Evolutionary conservation across 2,329 filamentous ascomycete species (phyloP).

Genomic region (Fusarium transvaalense): DNA sequence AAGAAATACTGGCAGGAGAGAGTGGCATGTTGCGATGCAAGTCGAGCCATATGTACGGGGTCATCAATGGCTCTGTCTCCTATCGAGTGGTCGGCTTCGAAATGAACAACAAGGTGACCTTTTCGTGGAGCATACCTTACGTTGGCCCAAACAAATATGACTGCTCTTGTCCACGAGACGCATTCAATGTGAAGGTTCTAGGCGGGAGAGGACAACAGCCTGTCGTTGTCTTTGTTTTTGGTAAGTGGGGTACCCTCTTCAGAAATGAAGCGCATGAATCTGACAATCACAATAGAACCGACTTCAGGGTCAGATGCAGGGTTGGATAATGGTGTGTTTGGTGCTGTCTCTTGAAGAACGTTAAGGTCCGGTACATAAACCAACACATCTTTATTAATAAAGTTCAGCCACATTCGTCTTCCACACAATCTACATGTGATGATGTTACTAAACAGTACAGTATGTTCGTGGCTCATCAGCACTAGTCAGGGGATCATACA

Average conservation of each 20-base stretch:
- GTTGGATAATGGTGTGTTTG: slow-evolving; percentile 3
- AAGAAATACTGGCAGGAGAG: slow-evolving; percentile 18
- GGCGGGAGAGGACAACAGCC: slow-evolving; percentile 16
- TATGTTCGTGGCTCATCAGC: background rate
- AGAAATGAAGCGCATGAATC: background rate
- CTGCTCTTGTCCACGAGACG: background rate
- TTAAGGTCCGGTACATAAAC: background rate
- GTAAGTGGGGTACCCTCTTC: background rate
- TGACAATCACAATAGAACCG: slow-evolving; percentile 1
- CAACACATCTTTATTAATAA: too few relatives aligned
- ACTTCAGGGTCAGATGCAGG: background rate
- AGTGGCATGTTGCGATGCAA: slow-evolving; percentile 29
- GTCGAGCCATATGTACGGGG: slow-evolving; percentile 6
- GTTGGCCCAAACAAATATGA: slow-evolving; percentile 16
- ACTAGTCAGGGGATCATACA: background rate
- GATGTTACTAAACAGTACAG: background rate
- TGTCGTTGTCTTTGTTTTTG: slow-evolving; percentile 26
- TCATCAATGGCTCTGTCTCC: slow-evolving; percentile 14
- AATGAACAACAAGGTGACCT: background rate
- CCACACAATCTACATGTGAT: background rate
- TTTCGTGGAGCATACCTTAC: slow-evolving; percentile 15
- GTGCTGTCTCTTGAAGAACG: background rate
- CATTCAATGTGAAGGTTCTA: slow-evolving; percentile 8
- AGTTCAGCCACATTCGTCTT: background rate
- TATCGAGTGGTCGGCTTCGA: slow-evolving; percentile 14